These are phyloP conservation scores for Globisporangium solare DNA, from an alignment of 352 stramenopile species.

Conservation along the genomic window DNA sequence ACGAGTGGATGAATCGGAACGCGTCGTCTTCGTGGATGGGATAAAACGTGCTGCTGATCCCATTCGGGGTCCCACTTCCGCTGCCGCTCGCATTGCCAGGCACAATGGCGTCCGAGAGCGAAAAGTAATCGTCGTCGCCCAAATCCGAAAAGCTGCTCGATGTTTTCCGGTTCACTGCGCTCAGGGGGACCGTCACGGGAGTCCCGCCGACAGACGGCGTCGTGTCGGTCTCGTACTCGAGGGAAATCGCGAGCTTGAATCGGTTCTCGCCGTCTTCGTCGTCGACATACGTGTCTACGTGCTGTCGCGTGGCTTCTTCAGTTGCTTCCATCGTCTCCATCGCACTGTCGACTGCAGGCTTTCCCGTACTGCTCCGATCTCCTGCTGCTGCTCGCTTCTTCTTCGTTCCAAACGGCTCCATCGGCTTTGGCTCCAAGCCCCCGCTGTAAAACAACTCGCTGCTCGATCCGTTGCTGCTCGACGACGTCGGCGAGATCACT, in stretches of 20 bases:
- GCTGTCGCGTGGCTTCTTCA: too few species aligned
- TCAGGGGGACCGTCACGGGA: slow-evolving; percentile 26
- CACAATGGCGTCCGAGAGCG: slow-evolving; percentile 57
- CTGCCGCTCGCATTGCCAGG: slow-evolving; percentile 21
- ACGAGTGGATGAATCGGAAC: slow-evolving; percentile 55
- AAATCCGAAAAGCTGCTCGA: slow-evolving; percentile 87
- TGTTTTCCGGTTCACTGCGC: slow-evolving; percentile 57
- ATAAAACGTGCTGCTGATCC: slow-evolving; percentile 55
- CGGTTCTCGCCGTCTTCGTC: slow-evolving; percentile 29
- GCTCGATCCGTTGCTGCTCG: slow-evolving; percentile 49
- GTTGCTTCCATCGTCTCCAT: slow-evolving; percentile 12
- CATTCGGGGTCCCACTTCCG: slow-evolving; percentile 29
- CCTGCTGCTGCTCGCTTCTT: slow-evolving; percentile 18
- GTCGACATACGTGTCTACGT: background rate
- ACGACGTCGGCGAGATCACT: slow-evolving; percentile 47
- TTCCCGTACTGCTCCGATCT: slow-evolving; percentile 20
- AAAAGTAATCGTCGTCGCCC: slow-evolving; percentile 82
- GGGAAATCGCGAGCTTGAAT: slow-evolving; percentile 49
- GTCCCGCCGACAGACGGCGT: slow-evolving; percentile 20
- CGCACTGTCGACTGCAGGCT: slow-evolving; percentile 9
- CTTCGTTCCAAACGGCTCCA: background rate
- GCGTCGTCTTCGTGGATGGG: slow-evolving; percentile 76
- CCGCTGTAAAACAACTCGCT: slow-evolving; percentile 18
- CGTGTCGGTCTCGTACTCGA: slow-evolving; percentile 67
- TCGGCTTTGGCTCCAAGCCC: slow-evolving; percentile 1